phyloP scores from a whole-genome alignment of 108 stramenopile genomes.

The Chaetoceros tenuissimus region DNA sequence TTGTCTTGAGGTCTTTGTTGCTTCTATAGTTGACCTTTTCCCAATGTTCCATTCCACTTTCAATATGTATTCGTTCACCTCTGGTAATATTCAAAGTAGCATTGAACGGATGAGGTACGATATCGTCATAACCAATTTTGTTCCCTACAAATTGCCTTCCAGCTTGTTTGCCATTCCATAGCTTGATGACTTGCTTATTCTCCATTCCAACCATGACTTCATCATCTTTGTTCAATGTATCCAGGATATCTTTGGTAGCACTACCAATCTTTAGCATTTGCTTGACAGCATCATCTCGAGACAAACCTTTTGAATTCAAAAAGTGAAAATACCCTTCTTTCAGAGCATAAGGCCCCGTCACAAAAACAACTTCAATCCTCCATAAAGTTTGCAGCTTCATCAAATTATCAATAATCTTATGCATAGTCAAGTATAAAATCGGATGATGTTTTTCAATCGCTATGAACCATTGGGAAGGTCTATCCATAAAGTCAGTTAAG shows the following conservation, averaged over 20 bases:
- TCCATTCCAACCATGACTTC: neutral
- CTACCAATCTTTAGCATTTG: too few species aligned
- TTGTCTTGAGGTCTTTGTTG: too few species aligned
- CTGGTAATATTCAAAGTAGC: neutral
- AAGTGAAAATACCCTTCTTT: neutral
- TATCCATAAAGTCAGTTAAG: conserved; percentile 12
- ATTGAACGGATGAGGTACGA: neutral
- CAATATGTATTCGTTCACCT: neutral
- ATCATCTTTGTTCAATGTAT: too few species aligned
- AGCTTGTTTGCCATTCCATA: neutral
- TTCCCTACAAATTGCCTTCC: neutral
- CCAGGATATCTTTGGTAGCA: too few species aligned
- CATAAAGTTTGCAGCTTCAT: neutral
- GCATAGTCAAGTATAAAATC: neutral
- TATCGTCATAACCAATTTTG: neutral
- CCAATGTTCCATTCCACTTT: neutral
- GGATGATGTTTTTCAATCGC: conserved; percentile 9
- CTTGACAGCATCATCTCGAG: neutral
- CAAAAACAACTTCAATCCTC: neutral
- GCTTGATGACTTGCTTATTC: neutral
- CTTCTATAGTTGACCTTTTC: too few species aligned
- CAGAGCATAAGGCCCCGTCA: conserved; percentile 3
- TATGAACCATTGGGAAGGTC: conserved; percentile 29
- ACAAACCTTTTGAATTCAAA: neutral
- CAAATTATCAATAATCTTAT: neutral